Evolutionary conservation across 352 stramenopile genomes (phyloP), one percentile per base, ranked within the genome.

Genomic region (Thraustochytrium sp.): DNA sequence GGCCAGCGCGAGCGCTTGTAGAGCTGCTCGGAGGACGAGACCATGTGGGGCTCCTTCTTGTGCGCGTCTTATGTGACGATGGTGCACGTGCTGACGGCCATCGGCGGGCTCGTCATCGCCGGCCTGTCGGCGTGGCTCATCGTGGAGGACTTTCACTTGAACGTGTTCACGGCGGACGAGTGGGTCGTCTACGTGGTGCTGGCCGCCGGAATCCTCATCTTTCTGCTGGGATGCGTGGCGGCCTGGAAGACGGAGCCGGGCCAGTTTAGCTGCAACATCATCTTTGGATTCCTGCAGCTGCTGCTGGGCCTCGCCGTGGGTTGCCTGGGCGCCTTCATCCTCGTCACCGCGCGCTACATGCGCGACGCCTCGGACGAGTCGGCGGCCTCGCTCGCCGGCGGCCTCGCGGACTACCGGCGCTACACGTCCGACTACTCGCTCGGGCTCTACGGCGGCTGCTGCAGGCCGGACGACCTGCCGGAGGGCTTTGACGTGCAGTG

Each of bases 401-500:
- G 44, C 26, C 4, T 80, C 37, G 34, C 11, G 9, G 68, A 44
- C 68, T 44, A 72, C 40, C 8, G 16, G 13, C 29, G 63, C 4
- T 80, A 29, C 49, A 9, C 76, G 13, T 63, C 44, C 26, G 68
- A 80, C 38, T 80, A 63, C 68, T 46, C 23, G 9, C 31, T 72
- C 16, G 68, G 68, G 4, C 37, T 80, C 21, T 80, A 80, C 53
- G 68, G 53, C 16, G n/a, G 48, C 2, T 80, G 68, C 68, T 80
- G 68, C 59, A 18, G 21, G 18, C 59, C 59, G 13, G 2, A 72
- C 4, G 40, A 72, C 59, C 59, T 72, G 9, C 59, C 59, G 26
- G 34, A 8, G 11, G 48, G 53, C 37, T 80, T 37, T 48, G 44
- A 46, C 26, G 34, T 26, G 3, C 21, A 53, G 44, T 75, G 62